Conservation (phyloP, 2,329 filamentous ascomycete genomes). For the Chaetomiaceae sp. region DNA sequence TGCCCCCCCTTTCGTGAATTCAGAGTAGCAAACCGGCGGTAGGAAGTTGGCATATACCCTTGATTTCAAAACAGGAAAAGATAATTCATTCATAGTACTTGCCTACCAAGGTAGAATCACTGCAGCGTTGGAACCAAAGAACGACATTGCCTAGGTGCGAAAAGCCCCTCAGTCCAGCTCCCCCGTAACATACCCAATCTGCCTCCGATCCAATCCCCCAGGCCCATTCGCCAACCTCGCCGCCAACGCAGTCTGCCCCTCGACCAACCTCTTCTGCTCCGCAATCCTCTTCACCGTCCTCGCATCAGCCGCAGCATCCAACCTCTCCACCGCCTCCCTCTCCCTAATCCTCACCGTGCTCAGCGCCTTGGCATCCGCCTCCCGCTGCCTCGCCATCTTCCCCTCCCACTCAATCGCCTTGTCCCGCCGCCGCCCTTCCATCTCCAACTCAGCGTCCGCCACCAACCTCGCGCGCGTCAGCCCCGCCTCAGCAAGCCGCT, state of each 20-base stretch:
- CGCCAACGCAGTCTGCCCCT: conserved; percentile 37
- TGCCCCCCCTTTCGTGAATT: too few relatives aligned
- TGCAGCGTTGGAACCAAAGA: too few relatives aligned
- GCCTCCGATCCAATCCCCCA: conserved; percentile 35
- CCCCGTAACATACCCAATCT: conserved; percentile 51
- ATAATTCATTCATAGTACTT: too few relatives aligned
- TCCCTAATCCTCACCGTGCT: conserved; percentile 45
- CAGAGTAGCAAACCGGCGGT: too few relatives aligned
- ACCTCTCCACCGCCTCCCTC: conserved; percentile 43
- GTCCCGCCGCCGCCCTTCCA: conserved; percentile 39
- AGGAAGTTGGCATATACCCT: too few relatives aligned
- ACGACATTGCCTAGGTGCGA: too few relatives aligned
- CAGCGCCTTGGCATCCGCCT: conserved; percentile 44
- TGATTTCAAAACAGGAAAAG: too few relatives aligned
- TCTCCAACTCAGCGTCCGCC: conserved; percentile 41
- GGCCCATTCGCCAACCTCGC: conserved; percentile 27
- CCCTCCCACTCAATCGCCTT: conserved; percentile 45
- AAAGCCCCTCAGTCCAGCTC: conserved; percentile 43
- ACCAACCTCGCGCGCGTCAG: conserved; percentile 39
- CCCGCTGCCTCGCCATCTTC: conserved; percentile 38
- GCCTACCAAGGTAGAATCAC: too few relatives aligned
- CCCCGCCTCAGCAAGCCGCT: conserved; percentile 40
- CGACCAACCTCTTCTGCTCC: conserved; percentile 47
- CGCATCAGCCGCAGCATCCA: conserved; percentile 42
- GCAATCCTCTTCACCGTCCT: conserved; percentile 40